These are phyloP conservation scores for Sporisorium reilianum DNA, from an alignment of 1,284 basidiomycete species.

Conservation along the genomic window DNA sequence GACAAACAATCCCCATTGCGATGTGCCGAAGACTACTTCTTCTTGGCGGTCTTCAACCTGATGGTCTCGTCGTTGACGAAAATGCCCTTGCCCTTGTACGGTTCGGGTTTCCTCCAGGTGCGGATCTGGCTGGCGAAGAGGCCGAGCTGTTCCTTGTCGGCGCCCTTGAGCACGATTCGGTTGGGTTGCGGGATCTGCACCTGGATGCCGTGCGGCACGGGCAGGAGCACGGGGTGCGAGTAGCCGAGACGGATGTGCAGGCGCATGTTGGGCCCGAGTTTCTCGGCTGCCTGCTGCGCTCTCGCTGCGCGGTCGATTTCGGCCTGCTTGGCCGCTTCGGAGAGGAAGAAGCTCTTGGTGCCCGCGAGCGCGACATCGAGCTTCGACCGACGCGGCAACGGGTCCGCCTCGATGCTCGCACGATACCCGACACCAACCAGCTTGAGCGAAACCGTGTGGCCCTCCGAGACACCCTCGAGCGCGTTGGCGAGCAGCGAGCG, in stretches of 20 bases:
- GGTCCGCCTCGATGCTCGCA: conserved; percentile 86
- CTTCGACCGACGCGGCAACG: conserved; percentile 67
- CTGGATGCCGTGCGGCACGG: conserved; percentile 75
- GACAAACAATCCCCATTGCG: too few species aligned
- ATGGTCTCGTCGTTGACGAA: conserved; percentile 91
- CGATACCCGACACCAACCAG: conserved; percentile 97
- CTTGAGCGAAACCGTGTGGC: conserved; percentile 83
- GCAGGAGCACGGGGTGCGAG: conserved; percentile 85
- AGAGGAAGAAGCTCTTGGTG: conserved; percentile 47
- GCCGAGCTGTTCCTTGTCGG: conserved; percentile 77
- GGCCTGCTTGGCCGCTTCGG: conserved; percentile 42
- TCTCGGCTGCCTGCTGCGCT: conserved; percentile 16
- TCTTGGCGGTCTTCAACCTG: conserved; percentile 89
- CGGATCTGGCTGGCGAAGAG: conserved; percentile 89
- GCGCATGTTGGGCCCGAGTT: conserved; percentile 44
- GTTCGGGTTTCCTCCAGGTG: conserved; percentile 88
- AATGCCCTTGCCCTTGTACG: conserved; percentile 89
- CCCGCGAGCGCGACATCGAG: conserved; percentile 50
- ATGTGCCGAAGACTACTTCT: too few species aligned
- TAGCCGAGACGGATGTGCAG: conserved; percentile 76
- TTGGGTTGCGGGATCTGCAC: conserved; percentile 71
- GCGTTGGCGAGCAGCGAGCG: conserved; percentile 90
- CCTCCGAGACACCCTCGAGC: conserved; percentile 86
- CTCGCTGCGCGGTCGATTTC: conserved; percentile 38
- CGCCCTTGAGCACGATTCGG: conserved; percentile 72